These are phyloP conservation scores for Leccinum disarticulatum DNA, from an alignment of 768 basidiomycete genomes.

Conservation along the genomic window DNA sequence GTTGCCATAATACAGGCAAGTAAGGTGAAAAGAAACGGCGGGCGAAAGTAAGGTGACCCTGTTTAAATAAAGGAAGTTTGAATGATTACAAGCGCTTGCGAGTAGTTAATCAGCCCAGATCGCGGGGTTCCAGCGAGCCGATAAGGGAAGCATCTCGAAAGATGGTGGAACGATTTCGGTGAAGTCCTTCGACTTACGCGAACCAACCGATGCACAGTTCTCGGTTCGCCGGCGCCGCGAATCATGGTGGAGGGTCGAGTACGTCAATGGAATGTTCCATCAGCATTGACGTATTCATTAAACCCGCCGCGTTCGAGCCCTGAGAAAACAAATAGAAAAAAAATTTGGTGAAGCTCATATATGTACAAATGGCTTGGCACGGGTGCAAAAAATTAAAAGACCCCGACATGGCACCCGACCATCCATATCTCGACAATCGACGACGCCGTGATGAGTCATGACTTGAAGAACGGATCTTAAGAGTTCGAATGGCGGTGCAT, in stretches of 20 bases:
- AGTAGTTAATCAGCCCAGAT: slow-evolving; percentile 56
- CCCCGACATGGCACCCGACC: slow-evolving; percentile 7
- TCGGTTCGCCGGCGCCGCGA: slow-evolving; percentile 31
- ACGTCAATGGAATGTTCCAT: slow-evolving; percentile 37
- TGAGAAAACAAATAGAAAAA: slow-evolving; percentile 25
- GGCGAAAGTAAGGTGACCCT: slow-evolving; percentile 24
- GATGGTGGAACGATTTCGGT: slow-evolving; percentile 26
- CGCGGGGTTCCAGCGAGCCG: slow-evolving; percentile 49
- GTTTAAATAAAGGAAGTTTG: slow-evolving; percentile 38
- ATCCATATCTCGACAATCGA: slow-evolving; percentile 13
- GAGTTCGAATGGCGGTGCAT: slow-evolving; percentile 37
- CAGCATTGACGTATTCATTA: slow-evolving; percentile 32
- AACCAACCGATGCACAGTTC: slow-evolving; percentile 18
- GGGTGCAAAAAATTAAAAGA: slow-evolving; percentile 11
- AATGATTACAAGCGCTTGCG: slow-evolving; percentile 35
- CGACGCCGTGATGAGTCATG: slow-evolving; percentile 7
- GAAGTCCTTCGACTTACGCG: slow-evolving; percentile 25
- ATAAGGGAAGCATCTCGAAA: slow-evolving; percentile 31
- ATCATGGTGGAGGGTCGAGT: slow-evolving; percentile 25
- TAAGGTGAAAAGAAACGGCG: slow-evolving; percentile 32
- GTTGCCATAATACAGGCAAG: slow-evolving; percentile 47
- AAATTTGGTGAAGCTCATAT: slow-evolving; percentile 32
- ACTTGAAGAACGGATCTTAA: slow-evolving; percentile 17
- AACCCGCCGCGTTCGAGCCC: slow-evolving; percentile 24
- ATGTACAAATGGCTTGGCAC: slow-evolving; percentile 33